Conservation (phyloP, 176 grass and related monocot genomes). For the Leersia perrieri region DNA sequence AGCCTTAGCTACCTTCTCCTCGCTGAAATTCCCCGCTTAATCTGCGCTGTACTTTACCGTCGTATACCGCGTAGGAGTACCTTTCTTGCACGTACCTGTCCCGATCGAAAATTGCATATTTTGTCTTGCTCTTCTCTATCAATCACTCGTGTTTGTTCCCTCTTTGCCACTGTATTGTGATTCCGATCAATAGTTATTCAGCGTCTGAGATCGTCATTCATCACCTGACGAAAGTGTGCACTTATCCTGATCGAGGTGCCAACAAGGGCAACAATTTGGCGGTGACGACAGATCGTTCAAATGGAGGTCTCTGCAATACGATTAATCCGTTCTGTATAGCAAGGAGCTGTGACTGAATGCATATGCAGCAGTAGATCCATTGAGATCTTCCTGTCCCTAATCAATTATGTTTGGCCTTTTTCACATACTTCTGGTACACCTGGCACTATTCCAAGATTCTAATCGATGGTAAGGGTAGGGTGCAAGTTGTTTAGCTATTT, state of each 20-base stretch:
- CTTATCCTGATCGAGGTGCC: not conserved
- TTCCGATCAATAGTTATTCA: slow-evolving; percentile 28
- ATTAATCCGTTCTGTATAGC: not conserved
- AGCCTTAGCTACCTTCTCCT: not conserved
- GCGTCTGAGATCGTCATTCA: not conserved
- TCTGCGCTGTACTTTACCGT: not conserved
- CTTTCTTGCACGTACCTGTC: not conserved
- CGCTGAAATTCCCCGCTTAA: slow-evolving; percentile 16
- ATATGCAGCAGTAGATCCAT: not conserved
- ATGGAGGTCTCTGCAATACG: not conserved
- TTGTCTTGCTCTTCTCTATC: not conserved
- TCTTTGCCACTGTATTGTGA: not conserved
- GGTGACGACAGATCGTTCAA: not conserved
- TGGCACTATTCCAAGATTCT: not conserved
- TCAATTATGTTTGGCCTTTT: not conserved
- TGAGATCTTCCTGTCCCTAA: not conserved
- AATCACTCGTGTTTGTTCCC: not conserved
- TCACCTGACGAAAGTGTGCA: slow-evolving; percentile 12
- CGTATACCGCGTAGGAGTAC: not conserved
- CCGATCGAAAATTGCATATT: not conserved
- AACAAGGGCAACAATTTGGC: not conserved
- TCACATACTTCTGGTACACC: not conserved
- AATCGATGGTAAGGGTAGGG: not conserved
- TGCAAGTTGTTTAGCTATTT: not conserved
- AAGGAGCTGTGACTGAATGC: not conserved